These are phyloP conservation scores for Isochrysis galbana DNA, from an alignment of 78 protist species.

Conservation along the genomic window DNA sequence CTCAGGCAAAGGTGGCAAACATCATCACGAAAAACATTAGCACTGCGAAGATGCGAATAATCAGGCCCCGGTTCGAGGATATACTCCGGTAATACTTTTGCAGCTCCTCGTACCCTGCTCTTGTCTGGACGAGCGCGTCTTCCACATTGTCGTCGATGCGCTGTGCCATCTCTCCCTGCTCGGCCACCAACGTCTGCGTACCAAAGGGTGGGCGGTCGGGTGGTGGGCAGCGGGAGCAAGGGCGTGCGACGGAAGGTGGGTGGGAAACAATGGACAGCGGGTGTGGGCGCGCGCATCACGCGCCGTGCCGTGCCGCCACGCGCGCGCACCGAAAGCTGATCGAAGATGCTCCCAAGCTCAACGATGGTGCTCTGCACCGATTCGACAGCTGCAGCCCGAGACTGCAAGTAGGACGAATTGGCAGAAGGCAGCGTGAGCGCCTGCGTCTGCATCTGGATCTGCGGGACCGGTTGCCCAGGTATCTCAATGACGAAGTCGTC, in stretches of 20 bases:
- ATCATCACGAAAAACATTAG: neutral
- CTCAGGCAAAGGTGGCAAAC: neutral
- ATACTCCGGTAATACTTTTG: neutral
- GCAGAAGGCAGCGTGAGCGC: no score
- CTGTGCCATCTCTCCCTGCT: conserved; percentile 48
- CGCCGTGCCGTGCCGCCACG: no score
- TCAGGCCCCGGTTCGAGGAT: conserved; percentile 28
- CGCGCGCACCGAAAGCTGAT: conserved; percentile 39
- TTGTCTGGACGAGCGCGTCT: conserved; percentile 9
- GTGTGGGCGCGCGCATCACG: no score
- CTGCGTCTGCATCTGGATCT: no score
- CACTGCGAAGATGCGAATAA: neutral
- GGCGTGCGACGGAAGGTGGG: no score
- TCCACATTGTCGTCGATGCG: conserved; percentile 37
- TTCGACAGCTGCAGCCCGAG: conserved; percentile 40
- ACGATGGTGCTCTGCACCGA: conserved; percentile 41
- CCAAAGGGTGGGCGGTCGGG: no score
- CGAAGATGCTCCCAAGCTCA: conserved; percentile 52
- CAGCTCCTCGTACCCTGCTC: conserved; percentile 17
- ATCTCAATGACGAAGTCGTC: no score
- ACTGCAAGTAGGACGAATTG: no score
- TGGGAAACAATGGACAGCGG: no score
- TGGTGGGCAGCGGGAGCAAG: no score
- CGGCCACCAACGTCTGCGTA: no score
- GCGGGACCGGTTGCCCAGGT: no score